phyloP scores from a whole-genome alignment of 2,329 filamentous ascomycete genomes.

The Paracamarosporium sp. region DNA sequence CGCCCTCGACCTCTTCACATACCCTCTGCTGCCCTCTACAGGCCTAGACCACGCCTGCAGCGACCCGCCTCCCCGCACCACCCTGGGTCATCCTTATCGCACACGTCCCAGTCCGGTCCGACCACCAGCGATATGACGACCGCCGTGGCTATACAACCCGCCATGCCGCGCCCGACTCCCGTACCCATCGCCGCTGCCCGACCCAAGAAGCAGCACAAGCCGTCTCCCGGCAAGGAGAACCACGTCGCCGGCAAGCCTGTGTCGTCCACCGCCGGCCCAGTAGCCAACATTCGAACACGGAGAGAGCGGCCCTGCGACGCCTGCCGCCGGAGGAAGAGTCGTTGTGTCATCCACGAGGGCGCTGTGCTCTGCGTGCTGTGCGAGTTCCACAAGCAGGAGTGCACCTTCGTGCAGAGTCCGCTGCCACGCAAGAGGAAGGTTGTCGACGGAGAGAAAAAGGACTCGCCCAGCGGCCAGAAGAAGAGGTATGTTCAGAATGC shows the following conservation, averaged over 20 bases:
- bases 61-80: conserved; percentile 19
- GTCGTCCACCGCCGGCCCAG: conserved; percentile 38
- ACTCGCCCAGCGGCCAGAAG: conserved; percentile 63
- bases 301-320: conserved; percentile 63
- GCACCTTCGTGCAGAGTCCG: conserved; percentile 78
- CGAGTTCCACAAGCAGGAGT: conserved; percentile 78
- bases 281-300: conserved; percentile 48
- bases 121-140: conserved; percentile 52
- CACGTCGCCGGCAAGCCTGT: conserved; percentile 47
- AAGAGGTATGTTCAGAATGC: conserved; percentile 67
- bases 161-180: conserved; percentile 52
- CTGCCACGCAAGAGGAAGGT: conserved; percentile 82
- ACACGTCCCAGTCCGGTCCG: conserved; percentile 21
- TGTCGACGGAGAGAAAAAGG: conserved; percentile 67
- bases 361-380: conserved; percentile 76
- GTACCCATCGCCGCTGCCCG: conserved; percentile 55
- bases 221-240: conserved; percentile 52
- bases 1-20: conserved; percentile 23
- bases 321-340: conserved; percentile 75
- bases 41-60: not conserved
- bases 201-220: conserved; percentile 48
- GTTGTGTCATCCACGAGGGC: conserved; percentile 81
- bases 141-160: conserved; percentile 56
- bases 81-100: conserved; percentile 33
- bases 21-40: conserved; percentile 23